phyloP scores from a whole-genome alignment of 2,329 filamentous ascomycete species.

The Paecilomyces sp. region DNA sequence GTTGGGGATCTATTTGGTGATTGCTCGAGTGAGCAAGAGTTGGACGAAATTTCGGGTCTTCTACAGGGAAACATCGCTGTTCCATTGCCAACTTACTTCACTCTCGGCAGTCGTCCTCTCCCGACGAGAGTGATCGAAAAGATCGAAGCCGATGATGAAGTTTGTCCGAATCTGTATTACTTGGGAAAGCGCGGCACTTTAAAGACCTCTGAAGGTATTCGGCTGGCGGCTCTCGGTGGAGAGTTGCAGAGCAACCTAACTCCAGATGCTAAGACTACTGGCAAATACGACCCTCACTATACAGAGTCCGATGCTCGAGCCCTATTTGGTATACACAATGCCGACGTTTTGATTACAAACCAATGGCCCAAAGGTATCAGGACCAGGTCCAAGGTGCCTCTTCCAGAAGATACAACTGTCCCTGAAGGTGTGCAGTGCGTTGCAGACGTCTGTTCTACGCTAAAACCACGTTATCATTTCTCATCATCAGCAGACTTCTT shows the following conservation, averaged over 20 bases:
- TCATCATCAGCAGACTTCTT: conserved; percentile 63
- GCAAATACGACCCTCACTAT: conserved; percentile 70
- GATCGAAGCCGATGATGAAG: conserved; percentile 62
- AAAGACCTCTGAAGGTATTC: conserved; percentile 83
- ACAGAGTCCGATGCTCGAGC: conserved; percentile 68
- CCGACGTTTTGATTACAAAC: conserved; percentile 81
- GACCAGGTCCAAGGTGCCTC: conserved; percentile 57
- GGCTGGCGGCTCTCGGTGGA: conserved; percentile 81
- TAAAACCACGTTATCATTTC: conserved; percentile 93
- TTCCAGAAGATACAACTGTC: conserved; percentile 48
- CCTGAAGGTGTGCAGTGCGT: conserved; percentile 58
- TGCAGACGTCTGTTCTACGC: conserved; percentile 65
- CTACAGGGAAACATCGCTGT: conserved; percentile 66
- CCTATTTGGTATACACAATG: conserved; percentile 66
- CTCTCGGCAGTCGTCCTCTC: conserved; percentile 65
- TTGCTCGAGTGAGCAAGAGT: conserved; percentile 39
- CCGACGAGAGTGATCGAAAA: conserved; percentile 65
- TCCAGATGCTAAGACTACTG: conserved; percentile 39
- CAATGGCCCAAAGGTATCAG: conserved; percentile 75
- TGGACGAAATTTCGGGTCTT: conserved; percentile 58
- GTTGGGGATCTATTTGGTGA: conserved; percentile 73
- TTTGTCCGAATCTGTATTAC: conserved; percentile 87
- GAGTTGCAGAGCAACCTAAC: conserved; percentile 50
- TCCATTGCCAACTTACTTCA: conserved; percentile 85
- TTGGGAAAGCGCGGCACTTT: conserved; percentile 80